Conservation (phyloP, 2,329 filamentous ascomycete species). For the Nothopassalora personata region DNA sequence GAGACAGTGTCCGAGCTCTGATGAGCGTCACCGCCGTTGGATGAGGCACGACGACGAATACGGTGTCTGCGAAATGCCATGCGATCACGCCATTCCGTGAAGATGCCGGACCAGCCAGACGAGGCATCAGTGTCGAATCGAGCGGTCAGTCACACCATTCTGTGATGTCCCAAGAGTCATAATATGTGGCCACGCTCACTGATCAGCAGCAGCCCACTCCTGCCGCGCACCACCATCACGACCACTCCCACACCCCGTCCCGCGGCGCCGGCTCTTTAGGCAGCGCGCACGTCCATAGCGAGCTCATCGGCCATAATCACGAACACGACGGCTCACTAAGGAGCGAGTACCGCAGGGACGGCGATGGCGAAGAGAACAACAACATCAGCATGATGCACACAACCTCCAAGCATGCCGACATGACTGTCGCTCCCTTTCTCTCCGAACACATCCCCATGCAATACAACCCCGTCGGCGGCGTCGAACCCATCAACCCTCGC, state of each 20-base stretch:
- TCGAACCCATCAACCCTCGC: slow-evolving; percentile 27
- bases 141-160: neutral
- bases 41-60: neutral
- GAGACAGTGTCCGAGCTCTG: neutral
- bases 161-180: neutral
- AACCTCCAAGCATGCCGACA: slow-evolving; percentile 60
- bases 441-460: slow-evolving; percentile 83
- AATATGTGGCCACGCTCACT: neutral
- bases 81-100: neutral
- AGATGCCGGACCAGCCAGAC: neutral
- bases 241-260: slow-evolving; percentile 7
- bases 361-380: slow-evolving; percentile 24
- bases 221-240: slow-evolving; percentile 10
- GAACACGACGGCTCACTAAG: slow-evolving; percentile 29
- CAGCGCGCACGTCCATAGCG: slow-evolving; percentile 20
- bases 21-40: neutral
- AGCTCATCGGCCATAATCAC: slow-evolving; percentile 32
- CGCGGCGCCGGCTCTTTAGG: neutral
- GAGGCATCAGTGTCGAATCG: neutral
- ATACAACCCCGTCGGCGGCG: slow-evolving; percentile 68
- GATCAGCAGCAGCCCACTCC: slow-evolving; percentile 18
- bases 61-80: neutral
- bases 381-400: slow-evolving; percentile 38
- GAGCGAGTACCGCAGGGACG: slow-evolving; percentile 21
- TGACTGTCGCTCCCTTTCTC: slow-evolving; percentile 82